Evolutionary conservation across 2,329 filamentous ascomycete genomes (phyloP).

Genomic region (Hypoxylon sp.): DNA sequence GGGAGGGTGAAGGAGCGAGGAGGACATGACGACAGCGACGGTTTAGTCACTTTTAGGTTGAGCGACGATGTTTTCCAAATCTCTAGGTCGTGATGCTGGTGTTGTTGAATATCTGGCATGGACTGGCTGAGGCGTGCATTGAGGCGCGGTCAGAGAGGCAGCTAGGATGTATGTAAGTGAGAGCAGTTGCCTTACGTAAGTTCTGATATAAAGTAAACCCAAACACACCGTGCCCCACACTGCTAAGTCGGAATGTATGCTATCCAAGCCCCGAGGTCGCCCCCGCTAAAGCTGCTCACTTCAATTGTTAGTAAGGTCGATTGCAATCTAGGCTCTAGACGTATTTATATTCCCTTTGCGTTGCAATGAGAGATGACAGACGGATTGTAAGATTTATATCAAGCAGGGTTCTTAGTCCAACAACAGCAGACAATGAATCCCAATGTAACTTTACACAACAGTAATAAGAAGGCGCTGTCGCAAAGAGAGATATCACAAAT

Average conservation of each 20-base stretch:
- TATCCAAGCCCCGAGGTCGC: background rate
- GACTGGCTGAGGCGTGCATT: conserved; percentile 11
- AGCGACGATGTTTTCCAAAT: background rate
- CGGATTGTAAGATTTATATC: too few relatives aligned
- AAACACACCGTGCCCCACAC: conserved; percentile 9
- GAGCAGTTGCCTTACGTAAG: conserved; percentile 11
- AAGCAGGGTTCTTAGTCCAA: too few relatives aligned
- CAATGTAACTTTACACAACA: too few relatives aligned
- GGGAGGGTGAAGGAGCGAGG: conserved; percentile 69
- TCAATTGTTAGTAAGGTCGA: too few relatives aligned
- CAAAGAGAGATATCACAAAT: too few relatives aligned
- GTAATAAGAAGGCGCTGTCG: too few relatives aligned
- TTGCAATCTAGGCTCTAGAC: too few relatives aligned
- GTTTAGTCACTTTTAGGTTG: background rate
- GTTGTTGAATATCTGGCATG: conserved; percentile 4
- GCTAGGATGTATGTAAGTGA: conserved; percentile 19
- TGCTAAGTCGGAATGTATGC: background rate
- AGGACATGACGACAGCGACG: conserved; percentile 46
- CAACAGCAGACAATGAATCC: too few relatives aligned
- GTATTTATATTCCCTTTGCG: too few relatives aligned
- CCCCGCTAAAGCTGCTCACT: background rate
- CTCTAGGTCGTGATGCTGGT: background rate
- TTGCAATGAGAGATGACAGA: too few relatives aligned
- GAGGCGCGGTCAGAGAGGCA: conserved; percentile 10
- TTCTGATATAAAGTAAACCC: background rate